Conservation (phyloP, 331 rosid genomes). For the Spiraea crenata region DNA sequence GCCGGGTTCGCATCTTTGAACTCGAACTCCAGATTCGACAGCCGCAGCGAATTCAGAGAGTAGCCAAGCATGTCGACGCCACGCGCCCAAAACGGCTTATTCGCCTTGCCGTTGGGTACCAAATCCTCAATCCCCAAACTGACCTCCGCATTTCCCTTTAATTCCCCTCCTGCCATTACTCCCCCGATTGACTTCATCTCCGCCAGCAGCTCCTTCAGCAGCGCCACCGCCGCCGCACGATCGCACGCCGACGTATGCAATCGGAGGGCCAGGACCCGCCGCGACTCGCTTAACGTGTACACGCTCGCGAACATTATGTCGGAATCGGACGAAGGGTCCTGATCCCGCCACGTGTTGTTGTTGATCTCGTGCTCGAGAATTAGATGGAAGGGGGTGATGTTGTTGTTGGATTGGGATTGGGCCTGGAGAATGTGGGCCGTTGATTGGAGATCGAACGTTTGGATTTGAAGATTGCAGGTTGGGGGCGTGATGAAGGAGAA, state of each 20-base stretch:
- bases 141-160: slow-evolving; percentile 31
- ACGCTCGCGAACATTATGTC: slow-evolving; percentile 48
- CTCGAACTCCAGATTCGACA: slow-evolving; percentile 52
- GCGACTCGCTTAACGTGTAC: slow-evolving; percentile 36
- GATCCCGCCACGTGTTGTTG: slow-evolving; percentile 51
- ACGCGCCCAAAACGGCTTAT: slow-evolving; percentile 89
- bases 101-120: slow-evolving; percentile 56
- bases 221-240: slow-evolving; percentile 57
- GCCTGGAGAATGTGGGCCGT: slow-evolving; percentile 45
- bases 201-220: slow-evolving; percentile 46
- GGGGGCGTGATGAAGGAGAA: slow-evolving; percentile 46
- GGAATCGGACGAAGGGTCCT: background rate
- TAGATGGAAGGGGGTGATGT: slow-evolving; percentile 44
- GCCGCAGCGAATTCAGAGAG: slow-evolving; percentile 68
- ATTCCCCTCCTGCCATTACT: slow-evolving; percentile 31
- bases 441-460: slow-evolving; percentile 53
- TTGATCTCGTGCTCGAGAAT: slow-evolving; percentile 75
- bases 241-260: slow-evolving; percentile 81
- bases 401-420: slow-evolving; percentile 13
- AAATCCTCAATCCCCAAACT: slow-evolving; percentile 60
- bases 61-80: slow-evolving; percentile 89
- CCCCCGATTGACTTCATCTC: background rate
- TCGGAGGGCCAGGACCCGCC: slow-evolving; percentile 54
- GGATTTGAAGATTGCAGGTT: slow-evolving; percentile 46
- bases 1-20: slow-evolving; percentile 45